These are phyloP conservation scores for Tulasnella sp. DNA, from an alignment of 768 basidiomycete genomes.

Conservation along the genomic window DNA sequence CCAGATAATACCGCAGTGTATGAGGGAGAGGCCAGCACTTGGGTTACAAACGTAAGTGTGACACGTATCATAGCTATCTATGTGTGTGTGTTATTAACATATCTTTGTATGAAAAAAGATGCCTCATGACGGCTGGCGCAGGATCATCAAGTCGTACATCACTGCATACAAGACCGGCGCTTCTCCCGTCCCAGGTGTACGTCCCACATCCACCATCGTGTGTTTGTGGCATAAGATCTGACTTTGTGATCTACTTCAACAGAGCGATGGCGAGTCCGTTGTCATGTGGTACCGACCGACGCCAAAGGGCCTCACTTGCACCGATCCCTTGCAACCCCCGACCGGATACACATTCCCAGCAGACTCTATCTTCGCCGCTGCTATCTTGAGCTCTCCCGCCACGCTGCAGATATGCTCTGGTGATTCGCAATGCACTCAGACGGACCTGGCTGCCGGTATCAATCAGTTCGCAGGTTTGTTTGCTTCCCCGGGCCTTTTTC, in stretches of 20 bases:
- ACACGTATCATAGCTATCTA: slow-evolving; percentile 25
- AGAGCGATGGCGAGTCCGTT: slow-evolving; percentile 25
- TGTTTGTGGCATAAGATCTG: too few species aligned
- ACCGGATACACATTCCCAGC: slow-evolving; percentile 25
- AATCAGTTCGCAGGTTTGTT: slow-evolving; percentile 22
- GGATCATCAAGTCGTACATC: slow-evolving; percentile 28
- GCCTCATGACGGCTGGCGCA: slow-evolving; percentile 27
- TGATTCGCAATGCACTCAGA: slow-evolving; percentile 18
- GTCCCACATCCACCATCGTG: too few species aligned
- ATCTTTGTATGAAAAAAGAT: neutral
- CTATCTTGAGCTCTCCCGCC: slow-evolving; percentile 24
- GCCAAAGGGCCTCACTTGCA: slow-evolving; percentile 24
- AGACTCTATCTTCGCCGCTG: slow-evolving; percentile 27
- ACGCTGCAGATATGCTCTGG: slow-evolving; percentile 27
- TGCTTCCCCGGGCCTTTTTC: neutral
- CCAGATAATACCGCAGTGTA: slow-evolving; percentile 24
- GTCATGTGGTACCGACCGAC: slow-evolving; percentile 28
- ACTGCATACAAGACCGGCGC: slow-evolving; percentile 26
- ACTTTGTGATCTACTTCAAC: too few species aligned
- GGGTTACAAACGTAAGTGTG: slow-evolving; percentile 22
- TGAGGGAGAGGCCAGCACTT: too few species aligned
- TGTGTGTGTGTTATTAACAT: neutral
- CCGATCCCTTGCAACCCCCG: slow-evolving; percentile 23
- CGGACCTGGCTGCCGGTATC: slow-evolving; percentile 7
- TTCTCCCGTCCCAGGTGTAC: neutral